phyloP scores from a whole-genome alignment of 73 alveolate genomes.

The Durusdinium trenchii region DNA sequence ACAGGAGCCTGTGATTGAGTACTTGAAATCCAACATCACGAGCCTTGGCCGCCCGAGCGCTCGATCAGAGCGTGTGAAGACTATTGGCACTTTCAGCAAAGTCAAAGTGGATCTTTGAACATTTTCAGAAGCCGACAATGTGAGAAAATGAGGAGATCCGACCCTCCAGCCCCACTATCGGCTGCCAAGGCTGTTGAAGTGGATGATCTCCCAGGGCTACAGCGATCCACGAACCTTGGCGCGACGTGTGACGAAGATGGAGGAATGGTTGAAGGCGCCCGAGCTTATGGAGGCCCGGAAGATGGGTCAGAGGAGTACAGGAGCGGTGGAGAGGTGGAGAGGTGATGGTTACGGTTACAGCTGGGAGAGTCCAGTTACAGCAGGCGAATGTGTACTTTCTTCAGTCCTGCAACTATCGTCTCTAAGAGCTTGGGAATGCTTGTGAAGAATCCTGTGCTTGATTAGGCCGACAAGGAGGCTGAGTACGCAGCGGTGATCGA shows the following conservation, averaged over 20 bases:
- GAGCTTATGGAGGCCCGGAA: slow-evolving; percentile 83
- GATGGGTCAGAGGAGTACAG: background rate
- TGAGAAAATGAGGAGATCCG: background rate
- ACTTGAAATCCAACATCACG: slow-evolving; percentile 95
- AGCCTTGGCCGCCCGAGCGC: background rate
- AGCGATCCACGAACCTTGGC: slow-evolving; percentile 94
- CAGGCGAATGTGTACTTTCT: too few relatives aligned
- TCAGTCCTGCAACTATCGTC: too few relatives aligned
- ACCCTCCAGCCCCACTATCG: too few relatives aligned
- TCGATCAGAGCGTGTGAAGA: background rate
- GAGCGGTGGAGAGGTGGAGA: background rate
- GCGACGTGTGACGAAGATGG: slow-evolving; percentile 91
- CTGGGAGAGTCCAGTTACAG: background rate
- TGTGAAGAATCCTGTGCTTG: background rate
- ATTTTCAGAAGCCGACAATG: background rate
- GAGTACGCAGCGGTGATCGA: slow-evolving; percentile 92
- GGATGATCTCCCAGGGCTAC: slow-evolving; percentile 94
- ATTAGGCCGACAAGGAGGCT: slow-evolving; percentile 88
- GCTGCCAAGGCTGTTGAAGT: slow-evolving; percentile 75
- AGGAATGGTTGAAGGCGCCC: slow-evolving; percentile 81
- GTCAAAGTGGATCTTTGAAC: background rate
- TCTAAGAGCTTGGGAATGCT: background rate
- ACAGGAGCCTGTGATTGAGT: slow-evolving; percentile 92
- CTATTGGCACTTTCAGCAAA: background rate
- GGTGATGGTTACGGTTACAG: background rate